Evolutionary conservation across 2,329 filamentous ascomycete genomes (phyloP), one percentile per base, ranked within the genome.

Genomic region (Penicillium sp.): DNA sequence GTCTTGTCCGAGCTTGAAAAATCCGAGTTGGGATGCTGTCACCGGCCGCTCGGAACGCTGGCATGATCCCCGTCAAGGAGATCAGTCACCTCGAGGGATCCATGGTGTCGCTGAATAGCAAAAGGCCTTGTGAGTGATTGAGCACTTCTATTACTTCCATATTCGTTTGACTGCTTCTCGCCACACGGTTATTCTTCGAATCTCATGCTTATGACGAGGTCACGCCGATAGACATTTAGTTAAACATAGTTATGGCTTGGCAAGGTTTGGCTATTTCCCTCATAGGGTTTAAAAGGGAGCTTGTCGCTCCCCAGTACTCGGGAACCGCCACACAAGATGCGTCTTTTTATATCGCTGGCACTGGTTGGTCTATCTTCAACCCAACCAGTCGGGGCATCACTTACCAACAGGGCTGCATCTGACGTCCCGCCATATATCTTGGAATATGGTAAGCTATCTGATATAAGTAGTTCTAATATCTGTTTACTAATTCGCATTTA

Each of bases 351-450:
- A 49, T 46, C 50, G n/a, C 22, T 65, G 10, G 55, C 44, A 39
- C 40, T 59, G 11, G 37, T 37, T 29, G 20, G 50, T 16, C 32
- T 63, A 24, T 39, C 48, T 18, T 42, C 44, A 5, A 46, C 31
- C 40, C 50, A 43, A 20, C 43, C 53, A 31, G 58, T 51, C 7
- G 16, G 26, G 14, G 50, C 52, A 34, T 46, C 37, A 9, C 34
- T 20, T 5, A 18, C 24, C 32, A 45, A 57, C 11, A 44, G 63
- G 18, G 40, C 52, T 35, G 53, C 58, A 13, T 55, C 62, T 20
- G 51, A 55, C 13, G 71, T 82, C 11, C 78, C 78, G 3, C 66
- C 68, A 35, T 81, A 74, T 69, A 76, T 78, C 20, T 59, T 78
- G 13, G 74, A 77, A 47, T 79, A 80, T 65, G 78, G 78, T 79